Percentiles rank a stretch among this genome's conserved stretches.
Conservation (phyloP, 768 basidiomycete genomes). For the Lyophyllum shimeji region DNA sequence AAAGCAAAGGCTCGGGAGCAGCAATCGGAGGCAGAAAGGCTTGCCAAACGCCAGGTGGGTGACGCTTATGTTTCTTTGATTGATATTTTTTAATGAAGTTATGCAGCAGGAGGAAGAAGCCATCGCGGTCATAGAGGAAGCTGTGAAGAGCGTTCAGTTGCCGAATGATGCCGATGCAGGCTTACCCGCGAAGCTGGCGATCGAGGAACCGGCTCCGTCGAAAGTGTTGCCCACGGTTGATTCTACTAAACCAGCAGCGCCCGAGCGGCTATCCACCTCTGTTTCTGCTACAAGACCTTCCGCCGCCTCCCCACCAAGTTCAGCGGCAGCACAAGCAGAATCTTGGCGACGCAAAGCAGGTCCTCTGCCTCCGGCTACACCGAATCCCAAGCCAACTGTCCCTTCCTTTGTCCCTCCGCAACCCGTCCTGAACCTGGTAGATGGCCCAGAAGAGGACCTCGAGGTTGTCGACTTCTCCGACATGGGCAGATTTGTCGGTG, state of each 20-base stretch:
- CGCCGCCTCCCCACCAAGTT: constrained; percentile 21
- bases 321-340: constrained; percentile 42
- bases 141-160: constrained; percentile 29
- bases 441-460: constrained; percentile 54
- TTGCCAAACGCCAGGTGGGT: constrained; percentile 13
- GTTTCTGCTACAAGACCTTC: constrained; percentile 18
- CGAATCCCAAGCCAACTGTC: constrained; percentile 15
- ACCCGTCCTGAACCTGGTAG: constrained; percentile 42
- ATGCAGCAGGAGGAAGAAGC: constrained; percentile 34
- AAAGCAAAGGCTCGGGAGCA: constrained; percentile 27
- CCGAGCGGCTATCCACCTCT: constrained; percentile 25
- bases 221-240: constrained; percentile 26
- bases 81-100: neutral
- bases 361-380: neutral
- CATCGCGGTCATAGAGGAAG: constrained; percentile 46
- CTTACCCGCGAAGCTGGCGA: constrained; percentile 1
- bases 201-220: constrained; percentile 34
- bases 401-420: constrained; percentile 33
- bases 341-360: constrained; percentile 63
- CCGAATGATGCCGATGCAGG: constrained; percentile 2
- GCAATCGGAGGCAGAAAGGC: constrained; percentile 20
- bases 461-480: constrained; percentile 84
- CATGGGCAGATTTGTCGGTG: constrained; percentile 65
- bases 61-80: neutral
- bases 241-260: constrained; percentile 24